Evolutionary conservation across 73 alveolate genomes (phyloP).

Genomic region (Paramecium tetraurelia): DNA sequence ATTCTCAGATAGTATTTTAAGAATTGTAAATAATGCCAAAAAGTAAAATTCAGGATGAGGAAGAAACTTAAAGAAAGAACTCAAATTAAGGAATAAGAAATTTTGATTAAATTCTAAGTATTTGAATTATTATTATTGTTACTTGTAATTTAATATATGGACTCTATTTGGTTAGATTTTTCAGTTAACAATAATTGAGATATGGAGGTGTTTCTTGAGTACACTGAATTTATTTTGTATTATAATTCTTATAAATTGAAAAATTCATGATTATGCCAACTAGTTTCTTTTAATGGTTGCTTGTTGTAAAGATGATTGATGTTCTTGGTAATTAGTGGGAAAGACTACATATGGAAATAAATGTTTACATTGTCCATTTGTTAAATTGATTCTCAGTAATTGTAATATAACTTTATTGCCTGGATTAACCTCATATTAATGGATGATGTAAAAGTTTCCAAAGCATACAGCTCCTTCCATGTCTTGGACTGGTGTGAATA

Average conservation of each 20-base stretch:
- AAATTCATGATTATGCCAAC: neutral
- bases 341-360: neutral
- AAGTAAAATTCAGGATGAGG: neutral
- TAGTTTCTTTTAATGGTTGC: neutral
- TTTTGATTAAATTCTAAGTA: neutral
- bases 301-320: neutral
- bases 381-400: slow-evolving; percentile 1
- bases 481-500: slow-evolving; percentile 25
- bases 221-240: neutral
- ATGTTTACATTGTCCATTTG: slow-evolving; percentile 35
- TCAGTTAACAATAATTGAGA: no score
- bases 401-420: neutral
- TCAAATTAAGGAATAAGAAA: neutral
- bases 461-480: neutral
- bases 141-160: neutral
- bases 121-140: neutral
- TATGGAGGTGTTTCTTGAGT: no score
- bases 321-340: neutral
- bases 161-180: neutral
- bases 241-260: neutral
- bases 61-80: neutral
- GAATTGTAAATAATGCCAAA: neutral
- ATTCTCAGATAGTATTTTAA: neutral
- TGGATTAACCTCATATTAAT: neutral
- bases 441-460: neutral